A percentile compares a stretch with the other conserved stretches of the same genome.
Conservation (phyloP, 305 asterid genomes). For the Solanum hybrid region DNA sequence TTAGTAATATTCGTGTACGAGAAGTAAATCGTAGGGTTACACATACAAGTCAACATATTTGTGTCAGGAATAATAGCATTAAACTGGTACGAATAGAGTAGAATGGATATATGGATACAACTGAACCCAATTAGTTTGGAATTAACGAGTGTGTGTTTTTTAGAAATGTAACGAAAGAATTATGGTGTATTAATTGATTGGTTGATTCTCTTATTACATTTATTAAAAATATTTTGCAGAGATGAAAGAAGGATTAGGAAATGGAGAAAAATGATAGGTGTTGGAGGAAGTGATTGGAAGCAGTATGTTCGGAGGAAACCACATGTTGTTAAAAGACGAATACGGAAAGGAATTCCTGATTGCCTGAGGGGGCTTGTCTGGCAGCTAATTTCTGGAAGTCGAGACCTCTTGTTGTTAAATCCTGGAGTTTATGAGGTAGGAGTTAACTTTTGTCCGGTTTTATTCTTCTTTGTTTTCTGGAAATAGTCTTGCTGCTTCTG, state of each 20-base stretch:
- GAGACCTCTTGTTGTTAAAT: constrained; percentile 92
- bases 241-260: constrained; percentile 82
- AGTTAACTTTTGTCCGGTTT: constrained; percentile 22
- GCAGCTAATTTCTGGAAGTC: constrained; percentile 96
- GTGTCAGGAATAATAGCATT: neutral
- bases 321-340: constrained; percentile 86
- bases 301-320: constrained; percentile 88
- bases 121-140: neutral
- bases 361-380: constrained; percentile 96
- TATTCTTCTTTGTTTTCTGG: neutral
- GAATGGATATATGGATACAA: neutral
- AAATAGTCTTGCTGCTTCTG: neutral
- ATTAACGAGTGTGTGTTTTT: neutral
- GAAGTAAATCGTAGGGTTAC: neutral
- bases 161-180: neutral
- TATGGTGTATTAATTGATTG: neutral
- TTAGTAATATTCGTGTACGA: neutral
- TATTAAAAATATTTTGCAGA: constrained; percentile 27
- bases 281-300: constrained; percentile 98
- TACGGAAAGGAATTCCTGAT: constrained; percentile 97
- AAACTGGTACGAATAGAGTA: neutral
- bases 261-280: constrained; percentile 98
- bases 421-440: constrained; percentile 99
- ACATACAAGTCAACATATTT: neutral
- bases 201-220: neutral